phyloP scores from a whole-genome alignment of 768 basidiomycete genomes.

The Lyophyllum atratum region DNA sequence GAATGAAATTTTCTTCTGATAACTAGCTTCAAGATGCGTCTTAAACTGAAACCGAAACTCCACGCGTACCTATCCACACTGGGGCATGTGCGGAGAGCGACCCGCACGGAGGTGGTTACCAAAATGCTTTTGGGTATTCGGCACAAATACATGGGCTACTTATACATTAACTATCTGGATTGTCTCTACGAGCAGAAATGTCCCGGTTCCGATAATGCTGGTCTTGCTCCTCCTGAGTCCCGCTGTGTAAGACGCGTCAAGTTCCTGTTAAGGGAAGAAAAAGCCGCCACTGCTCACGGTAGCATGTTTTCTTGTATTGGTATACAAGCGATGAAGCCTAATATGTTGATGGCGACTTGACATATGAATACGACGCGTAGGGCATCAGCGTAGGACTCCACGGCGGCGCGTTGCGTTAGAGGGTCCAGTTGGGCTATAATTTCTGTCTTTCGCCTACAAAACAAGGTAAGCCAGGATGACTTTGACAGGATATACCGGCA shows the following conservation, averaged over 20 bases:
- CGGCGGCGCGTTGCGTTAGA: constrained; percentile 55
- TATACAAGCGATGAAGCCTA: constrained; percentile 67
- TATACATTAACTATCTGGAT: constrained; percentile 25
- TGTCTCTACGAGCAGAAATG: constrained; percentile 25
- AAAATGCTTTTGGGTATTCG: constrained; percentile 2
- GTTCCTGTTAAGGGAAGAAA: constrained; percentile 4
- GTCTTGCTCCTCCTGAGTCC: constrained; percentile 64
- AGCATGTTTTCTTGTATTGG: constrained; percentile 76
- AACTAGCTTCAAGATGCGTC: neutral
- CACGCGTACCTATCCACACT: neutral
- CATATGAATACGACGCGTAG: constrained; percentile 82
- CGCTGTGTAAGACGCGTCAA: constrained; percentile 36
- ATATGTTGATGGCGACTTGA: constrained; percentile 66
- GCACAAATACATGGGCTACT: constrained; percentile 26
- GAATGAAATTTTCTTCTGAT: constrained; percentile 15
- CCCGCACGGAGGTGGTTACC: neutral
- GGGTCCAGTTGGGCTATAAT: constrained; percentile 70
- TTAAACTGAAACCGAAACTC: neutral
- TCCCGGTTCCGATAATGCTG: constrained; percentile 50
- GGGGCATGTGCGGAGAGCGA: neutral
- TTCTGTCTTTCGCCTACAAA: constrained; percentile 63
- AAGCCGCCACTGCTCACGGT: constrained; percentile 42
- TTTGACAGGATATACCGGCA: constrained; percentile 8
- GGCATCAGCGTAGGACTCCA: constrained; percentile 78
- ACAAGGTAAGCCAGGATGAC: constrained; percentile 1